Conservation (phyloP, 192 early-diverging fungal genomes). For the Ambispora gerdemannii region DNA sequence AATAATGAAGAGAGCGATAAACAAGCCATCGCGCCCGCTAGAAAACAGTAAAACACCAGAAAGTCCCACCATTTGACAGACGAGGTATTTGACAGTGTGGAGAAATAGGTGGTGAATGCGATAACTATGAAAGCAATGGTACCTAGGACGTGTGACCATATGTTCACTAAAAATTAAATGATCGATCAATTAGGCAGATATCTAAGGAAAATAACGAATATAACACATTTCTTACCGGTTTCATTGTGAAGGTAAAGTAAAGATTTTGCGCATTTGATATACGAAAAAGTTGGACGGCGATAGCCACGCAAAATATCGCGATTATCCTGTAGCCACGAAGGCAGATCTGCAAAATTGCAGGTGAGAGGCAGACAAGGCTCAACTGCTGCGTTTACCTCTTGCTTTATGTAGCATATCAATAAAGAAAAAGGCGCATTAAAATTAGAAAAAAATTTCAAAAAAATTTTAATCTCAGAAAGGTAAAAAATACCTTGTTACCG, state of each 20-base stretch:
- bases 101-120: constrained; percentile 47
- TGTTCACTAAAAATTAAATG: constrained; percentile 57
- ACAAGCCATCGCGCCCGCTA: constrained; percentile 71
- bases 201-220: neutral
- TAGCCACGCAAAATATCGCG: constrained; percentile 22
- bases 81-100: constrained; percentile 37
- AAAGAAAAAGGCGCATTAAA: too few relatives aligned
- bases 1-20: constrained; percentile 75
- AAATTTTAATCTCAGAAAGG: too few relatives aligned
- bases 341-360: constrained; percentile 31
- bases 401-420: too few relatives aligned
- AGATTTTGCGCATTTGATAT: constrained; percentile 21
- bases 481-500: neutral
- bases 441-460: too few relatives aligned
- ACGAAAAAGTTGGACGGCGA: constrained; percentile 25
- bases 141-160: constrained; percentile 83
- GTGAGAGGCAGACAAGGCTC: neutral
- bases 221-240: constrained; percentile 11
- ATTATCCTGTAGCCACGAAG: constrained; percentile 28
- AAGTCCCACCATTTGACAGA: constrained; percentile 63
- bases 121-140: constrained; percentile 54
- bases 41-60: constrained; percentile 68
- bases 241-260: constrained; percentile 33
- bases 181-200: neutral
- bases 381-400: too few relatives aligned